Percentiles rank a stretch among this genome's conserved stretches.
phyloP scores from a whole-genome alignment of 1,284 basidiomycete species.

The Ustilago sp. region DNA sequence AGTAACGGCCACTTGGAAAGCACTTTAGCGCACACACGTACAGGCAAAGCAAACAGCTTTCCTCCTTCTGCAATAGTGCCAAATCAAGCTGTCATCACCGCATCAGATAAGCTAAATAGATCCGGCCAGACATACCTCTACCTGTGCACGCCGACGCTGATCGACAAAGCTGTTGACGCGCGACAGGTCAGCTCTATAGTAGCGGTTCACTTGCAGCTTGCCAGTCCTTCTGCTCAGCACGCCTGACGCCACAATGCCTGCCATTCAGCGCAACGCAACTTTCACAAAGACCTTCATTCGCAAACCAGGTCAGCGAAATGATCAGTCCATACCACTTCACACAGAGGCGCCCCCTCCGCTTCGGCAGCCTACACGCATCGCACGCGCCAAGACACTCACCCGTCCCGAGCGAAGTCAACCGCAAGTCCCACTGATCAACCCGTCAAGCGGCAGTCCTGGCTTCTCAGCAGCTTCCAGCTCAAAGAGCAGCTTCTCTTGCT shows the following conservation, averaged over 20 bases:
- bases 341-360: conserved; percentile 65
- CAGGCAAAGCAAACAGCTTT: neutral
- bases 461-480: conserved; percentile 28
- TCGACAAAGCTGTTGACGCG: neutral
- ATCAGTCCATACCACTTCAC: conserved; percentile 62
- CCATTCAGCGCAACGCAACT: conserved; percentile 43
- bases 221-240: neutral
- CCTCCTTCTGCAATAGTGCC: neutral
- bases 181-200: neutral
- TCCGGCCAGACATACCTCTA: neutral
- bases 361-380: conserved; percentile 63
- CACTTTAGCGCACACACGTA: neutral
- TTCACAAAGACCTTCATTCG: conserved; percentile 67
- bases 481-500: conserved; percentile 39
- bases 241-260: conserved; percentile 27
- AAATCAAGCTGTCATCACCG: neutral
- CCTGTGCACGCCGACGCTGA: neutral
- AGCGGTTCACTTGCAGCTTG: neutral
- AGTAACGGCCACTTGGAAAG: neutral
- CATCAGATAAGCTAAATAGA: neutral
- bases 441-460: conserved; percentile 63
- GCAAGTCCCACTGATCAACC: conserved; percentile 80
- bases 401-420: conserved; percentile 76
- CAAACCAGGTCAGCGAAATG: conserved; percentile 51
- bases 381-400: conserved; percentile 76